Evolutionary conservation across 345 rosid genomes (phyloP).

Genomic region (Boechera retrofracta): DNA sequence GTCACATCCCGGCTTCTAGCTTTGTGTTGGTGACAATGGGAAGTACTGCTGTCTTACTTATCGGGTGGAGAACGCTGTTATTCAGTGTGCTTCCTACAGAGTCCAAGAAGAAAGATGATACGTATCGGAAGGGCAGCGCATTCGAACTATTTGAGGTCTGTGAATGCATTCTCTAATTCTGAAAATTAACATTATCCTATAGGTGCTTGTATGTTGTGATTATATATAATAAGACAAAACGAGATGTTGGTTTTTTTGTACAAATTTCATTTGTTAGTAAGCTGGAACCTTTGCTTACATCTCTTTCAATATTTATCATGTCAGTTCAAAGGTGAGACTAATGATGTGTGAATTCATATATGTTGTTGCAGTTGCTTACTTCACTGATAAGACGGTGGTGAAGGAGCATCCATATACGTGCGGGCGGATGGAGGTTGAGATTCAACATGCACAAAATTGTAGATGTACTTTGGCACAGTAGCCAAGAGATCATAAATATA

Average conservation of each 20-base stretch:
- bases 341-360: conserved; percentile 10
- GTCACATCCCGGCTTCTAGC: conserved; percentile 59
- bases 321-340: conserved; percentile 19
- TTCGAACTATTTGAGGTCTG: conserved; percentile 91
- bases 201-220: background rate
- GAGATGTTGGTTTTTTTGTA: background rate
- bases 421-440: background rate
- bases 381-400: conserved; percentile 88
- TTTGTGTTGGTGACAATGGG: conserved; percentile 75
- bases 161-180: background rate
- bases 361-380: conserved; percentile 73
- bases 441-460: background rate
- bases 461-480: background rate
- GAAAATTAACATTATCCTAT: background rate
- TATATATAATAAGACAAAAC: background rate
- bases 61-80: conserved; percentile 73
- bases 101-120: conserved; percentile 69
- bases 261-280: background rate
- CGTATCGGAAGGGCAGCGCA: conserved; percentile 75
- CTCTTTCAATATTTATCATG: background rate
- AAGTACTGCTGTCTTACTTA: conserved; percentile 70
- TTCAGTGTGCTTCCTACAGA: conserved; percentile 58
- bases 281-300: background rate
- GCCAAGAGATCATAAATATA: background rate
- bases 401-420: background rate